phyloP scores from a whole-genome alignment of 2,329 filamentous ascomycete genomes.

The Epichloe elymi region DNA sequence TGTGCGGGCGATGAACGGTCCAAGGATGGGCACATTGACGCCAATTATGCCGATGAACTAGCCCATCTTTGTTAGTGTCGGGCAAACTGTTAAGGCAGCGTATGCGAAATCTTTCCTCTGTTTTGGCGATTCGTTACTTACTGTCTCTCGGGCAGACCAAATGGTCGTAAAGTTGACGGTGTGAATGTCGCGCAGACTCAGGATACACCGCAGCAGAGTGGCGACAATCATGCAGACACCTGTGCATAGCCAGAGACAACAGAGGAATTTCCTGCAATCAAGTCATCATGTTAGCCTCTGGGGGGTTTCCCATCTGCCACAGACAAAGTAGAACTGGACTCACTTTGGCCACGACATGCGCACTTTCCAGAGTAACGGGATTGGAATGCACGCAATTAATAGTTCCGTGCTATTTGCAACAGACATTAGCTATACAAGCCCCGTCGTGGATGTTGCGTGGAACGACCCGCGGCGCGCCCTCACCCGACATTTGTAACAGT shows the following conservation, averaged over 20 bases:
- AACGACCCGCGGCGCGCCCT: background rate
- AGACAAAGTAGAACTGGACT: background rate
- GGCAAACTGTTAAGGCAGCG: too few relatives aligned
- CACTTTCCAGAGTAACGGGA: slow-evolving; percentile 27
- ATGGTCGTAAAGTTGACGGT: slow-evolving; percentile 23
- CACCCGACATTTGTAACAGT: background rate
- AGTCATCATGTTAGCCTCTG: background rate
- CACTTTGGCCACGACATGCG: slow-evolving; percentile 16
- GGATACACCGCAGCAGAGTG: slow-evolving; percentile 26
- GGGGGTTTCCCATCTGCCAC: background rate
- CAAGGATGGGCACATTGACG: slow-evolving; percentile 23
- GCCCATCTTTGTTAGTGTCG: too few relatives aligned
- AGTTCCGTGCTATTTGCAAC: slow-evolving; percentile 23
- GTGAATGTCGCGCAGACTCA: slow-evolving; percentile 22
- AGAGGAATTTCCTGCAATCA: slow-evolving; percentile 19
- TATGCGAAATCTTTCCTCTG: background rate
- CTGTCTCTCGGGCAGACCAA: slow-evolving; percentile 22
- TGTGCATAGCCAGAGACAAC: slow-evolving; percentile 26
- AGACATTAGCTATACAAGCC: background rate
- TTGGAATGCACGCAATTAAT: slow-evolving; percentile 24
- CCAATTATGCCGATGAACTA: slow-evolving; percentile 30
- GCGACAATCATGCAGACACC: slow-evolving; percentile 27
- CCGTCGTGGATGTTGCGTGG: too few relatives aligned
- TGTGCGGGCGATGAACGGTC: background rate
- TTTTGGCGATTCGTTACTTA: slow-evolving; percentile 8